Evolutionary conservation across 768 basidiomycete species (phyloP), one percentile per base, ranked within the genome.

Genomic region (Tulasnella sp.): DNA sequence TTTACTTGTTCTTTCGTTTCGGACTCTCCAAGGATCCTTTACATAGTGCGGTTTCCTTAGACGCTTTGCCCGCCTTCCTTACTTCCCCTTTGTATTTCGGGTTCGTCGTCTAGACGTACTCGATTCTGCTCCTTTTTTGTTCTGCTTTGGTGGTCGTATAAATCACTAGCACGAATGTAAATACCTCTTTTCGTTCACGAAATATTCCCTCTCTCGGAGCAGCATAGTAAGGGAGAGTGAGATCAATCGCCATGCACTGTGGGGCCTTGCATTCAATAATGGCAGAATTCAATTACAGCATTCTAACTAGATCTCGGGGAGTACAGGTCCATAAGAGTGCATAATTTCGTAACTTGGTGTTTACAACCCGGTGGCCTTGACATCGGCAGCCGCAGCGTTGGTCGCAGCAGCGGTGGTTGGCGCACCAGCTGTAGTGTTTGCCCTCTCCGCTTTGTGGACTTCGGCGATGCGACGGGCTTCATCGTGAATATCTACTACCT

Each of bases 401-500:
- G 35, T 29, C 0, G 73, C 67, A 26, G 72, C 39, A 32, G 75
- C 36, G n/a, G 67, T 44, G 42, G 6, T 44, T 16, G 5, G 42
- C n/a, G 42, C 42, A n/a, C 42, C n/a, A 7, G 42, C 42, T 5
- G n/a, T n/a, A 44, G 6, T 1, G 22, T 62, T 1, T 5, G 72
- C 68, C 4, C 42, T 32, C 9, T 41, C 32, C 12, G 79, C 72
- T 77, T 90, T 89, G 75, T 90, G 85, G 71, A 83, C 79, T 34
- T 84, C 85, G 34, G 88, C 87, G 77, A 98, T 92, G 36, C 95
- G 87, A 73, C 84, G 83, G 1, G 95, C 95, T 80, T 98, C 95
- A 77, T 95, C 92, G 78, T 97, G 95, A 64, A 98, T 95, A 78
- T 98, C 95, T 22, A 85, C 77, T 34, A 93, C 89, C 80, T 95